Conservation (phyloP, 208 protist genomes). For the Sergeia podlipaevii region DNA sequence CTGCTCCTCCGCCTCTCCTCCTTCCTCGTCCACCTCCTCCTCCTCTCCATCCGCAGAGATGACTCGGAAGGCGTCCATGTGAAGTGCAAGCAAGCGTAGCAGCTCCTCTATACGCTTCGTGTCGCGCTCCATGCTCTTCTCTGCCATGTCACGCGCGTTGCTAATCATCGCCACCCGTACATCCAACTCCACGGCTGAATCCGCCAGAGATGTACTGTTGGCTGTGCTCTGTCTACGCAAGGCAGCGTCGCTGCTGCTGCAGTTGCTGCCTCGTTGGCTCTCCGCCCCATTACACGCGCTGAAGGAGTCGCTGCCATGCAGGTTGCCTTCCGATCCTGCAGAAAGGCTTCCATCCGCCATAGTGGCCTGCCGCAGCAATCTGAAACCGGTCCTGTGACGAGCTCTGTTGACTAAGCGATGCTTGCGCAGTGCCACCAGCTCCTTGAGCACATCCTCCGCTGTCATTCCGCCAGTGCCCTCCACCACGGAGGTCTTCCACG, state of each 20-base stretch:
- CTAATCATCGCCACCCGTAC: neutral
- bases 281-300: neutral
- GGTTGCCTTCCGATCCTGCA: neutral
- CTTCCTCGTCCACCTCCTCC: slow-evolving; percentile 7
- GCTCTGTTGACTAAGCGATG: slow-evolving; percentile 5
- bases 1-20: neutral
- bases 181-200: no score
- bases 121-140: slow-evolving; percentile 15
- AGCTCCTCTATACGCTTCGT: slow-evolving; percentile 31
- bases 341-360: slow-evolving; percentile 1
- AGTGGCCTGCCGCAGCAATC: slow-evolving; percentile 8
- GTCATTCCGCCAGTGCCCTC: neutral
- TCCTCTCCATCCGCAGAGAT: neutral
- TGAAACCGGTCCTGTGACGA: no score
- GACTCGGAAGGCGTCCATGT: neutral
- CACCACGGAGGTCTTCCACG: slow-evolving; percentile 4
- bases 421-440: neutral
- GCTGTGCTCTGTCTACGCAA: neutral
- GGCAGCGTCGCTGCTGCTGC: neutral
- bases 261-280: neutral
- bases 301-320: neutral
- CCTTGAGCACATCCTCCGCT: neutral
- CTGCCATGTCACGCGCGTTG: slow-evolving; percentile 3
- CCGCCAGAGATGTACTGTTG: no score
- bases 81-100: slow-evolving; percentile 15